These are phyloP conservation scores for Leccinum variabile DNA, from an alignment of 1,284 basidiomycete species.

Conservation along the genomic window DNA sequence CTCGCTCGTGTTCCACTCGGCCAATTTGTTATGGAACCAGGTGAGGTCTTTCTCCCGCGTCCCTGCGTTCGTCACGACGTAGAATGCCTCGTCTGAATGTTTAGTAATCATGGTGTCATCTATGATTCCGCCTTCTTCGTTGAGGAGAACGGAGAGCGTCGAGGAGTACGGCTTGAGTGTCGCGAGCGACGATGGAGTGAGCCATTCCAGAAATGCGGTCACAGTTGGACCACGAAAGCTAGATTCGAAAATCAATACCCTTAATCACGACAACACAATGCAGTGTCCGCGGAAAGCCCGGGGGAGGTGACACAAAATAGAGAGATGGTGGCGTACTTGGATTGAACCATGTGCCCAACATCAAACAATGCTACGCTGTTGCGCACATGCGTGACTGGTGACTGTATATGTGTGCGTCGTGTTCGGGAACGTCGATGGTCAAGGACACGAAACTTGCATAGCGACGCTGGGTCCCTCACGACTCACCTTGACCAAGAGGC, in stretches of 20 bases:
- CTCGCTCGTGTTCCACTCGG: conserved; percentile 71
- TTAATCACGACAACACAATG: background rate
- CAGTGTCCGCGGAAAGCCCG: background rate
- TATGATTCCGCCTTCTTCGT: conserved; percentile 89
- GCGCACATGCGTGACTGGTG: conserved; percentile 90
- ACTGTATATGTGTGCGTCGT: conserved; percentile 46
- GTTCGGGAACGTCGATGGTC: conserved; percentile 5
- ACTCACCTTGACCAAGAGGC: conserved; percentile 51
- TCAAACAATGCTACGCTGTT: conserved; percentile 89
- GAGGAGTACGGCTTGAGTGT: conserved; percentile 69
- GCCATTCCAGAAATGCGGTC: conserved; percentile 80
- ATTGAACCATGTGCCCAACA: conserved; percentile 97
- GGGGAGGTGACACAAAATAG: background rate
- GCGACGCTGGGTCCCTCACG: background rate
- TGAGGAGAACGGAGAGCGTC: conserved; percentile 87
- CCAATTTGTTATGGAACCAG: conserved; percentile 72
- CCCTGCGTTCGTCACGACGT: conserved; percentile 97
- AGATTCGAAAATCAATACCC: background rate
- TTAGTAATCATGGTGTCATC: conserved; percentile 92
- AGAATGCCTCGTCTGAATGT: conserved; percentile 78
- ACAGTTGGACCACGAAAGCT: conserved; percentile 72
- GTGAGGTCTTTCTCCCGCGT: conserved; percentile 78
- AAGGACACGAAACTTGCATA: conserved; percentile 15
- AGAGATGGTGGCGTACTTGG: conserved; percentile 49
- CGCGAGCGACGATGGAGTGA: conserved; percentile 80